Evolutionary conservation across 2,329 filamentous ascomycete genomes (phyloP).

Genomic region (Xylariales sp.): DNA sequence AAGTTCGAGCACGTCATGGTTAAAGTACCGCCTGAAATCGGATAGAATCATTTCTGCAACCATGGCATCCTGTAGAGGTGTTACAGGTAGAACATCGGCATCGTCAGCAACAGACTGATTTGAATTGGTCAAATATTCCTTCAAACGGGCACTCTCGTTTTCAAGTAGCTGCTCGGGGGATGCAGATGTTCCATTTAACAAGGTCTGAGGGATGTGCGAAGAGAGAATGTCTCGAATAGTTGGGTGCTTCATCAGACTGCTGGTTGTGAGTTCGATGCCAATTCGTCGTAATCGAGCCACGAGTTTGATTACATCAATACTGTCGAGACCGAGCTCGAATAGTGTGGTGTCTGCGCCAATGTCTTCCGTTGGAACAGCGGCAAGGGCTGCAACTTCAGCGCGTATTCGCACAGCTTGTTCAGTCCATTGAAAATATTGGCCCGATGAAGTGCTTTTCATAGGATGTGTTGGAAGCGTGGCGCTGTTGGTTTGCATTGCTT

Average conservation of each 20-base stretch:
- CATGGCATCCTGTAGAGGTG: conserved; percentile 84
- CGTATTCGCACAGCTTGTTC: conserved; percentile 48
- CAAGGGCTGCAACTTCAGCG: conserved; percentile 59
- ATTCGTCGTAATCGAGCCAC: conserved; percentile 64
- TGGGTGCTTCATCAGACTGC: conserved; percentile 69
- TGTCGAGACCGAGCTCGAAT: conserved; percentile 82
- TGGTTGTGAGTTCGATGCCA: conserved; percentile 62
- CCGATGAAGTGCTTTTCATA: background rate
- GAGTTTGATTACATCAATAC: conserved; percentile 85
- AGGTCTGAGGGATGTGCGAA: background rate
- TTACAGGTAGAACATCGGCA: conserved; percentile 66
- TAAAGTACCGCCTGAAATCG: conserved; percentile 74
- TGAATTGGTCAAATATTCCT: conserved; percentile 27
- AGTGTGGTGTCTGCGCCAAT: conserved; percentile 61
- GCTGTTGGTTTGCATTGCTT: background rate
- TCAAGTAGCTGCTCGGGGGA: conserved; percentile 11
- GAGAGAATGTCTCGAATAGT: conserved; percentile 59
- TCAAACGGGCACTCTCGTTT: conserved; percentile 28
- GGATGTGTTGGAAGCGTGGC: background rate
- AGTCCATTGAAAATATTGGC: conserved; percentile 66
- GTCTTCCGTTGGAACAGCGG: conserved; percentile 42
- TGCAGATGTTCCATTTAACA: background rate
- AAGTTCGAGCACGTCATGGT: conserved; percentile 72
- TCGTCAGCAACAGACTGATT: conserved; percentile 34
- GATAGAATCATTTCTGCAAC: conserved; percentile 76